phyloP scores from a whole-genome alignment of 2,329 filamentous ascomycete species.

The Diaporthe aspalathi region DNA sequence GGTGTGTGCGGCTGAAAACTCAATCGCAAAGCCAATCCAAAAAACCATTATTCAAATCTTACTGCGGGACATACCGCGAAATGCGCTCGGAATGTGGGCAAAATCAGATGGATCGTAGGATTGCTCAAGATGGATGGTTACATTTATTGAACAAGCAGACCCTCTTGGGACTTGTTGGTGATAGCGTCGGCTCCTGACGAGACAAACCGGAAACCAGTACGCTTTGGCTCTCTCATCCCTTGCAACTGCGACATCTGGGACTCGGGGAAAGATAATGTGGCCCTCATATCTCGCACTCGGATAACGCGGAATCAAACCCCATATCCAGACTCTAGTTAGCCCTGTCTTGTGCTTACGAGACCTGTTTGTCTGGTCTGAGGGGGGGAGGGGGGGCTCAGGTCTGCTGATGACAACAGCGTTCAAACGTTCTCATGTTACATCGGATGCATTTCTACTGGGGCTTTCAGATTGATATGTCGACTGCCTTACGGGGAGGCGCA shows the following conservation, averaged over 20 bases:
- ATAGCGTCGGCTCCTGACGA: neutral
- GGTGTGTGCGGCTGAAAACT: neutral
- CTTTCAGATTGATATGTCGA: neutral
- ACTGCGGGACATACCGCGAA: neutral
- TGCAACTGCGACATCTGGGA: neutral
- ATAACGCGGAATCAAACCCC: neutral
- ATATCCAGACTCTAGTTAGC: neutral
- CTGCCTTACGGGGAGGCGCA: conserved; percentile 26
- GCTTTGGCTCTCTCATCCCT: neutral
- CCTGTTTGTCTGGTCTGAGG: neutral
- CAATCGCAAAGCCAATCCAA: neutral
- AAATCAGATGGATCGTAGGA: neutral
- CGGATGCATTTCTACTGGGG: neutral
- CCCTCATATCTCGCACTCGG: conserved; percentile 11
- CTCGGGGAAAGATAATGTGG: conserved; percentile 2
- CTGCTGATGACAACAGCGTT: neutral
- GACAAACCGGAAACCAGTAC: neutral
- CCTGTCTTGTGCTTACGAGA: neutral
- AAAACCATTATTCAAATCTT: neutral
- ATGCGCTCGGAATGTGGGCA: conserved; percentile 9
- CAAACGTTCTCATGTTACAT: conserved; percentile 16
- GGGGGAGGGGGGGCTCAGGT: neutral
- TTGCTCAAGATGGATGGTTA: neutral
- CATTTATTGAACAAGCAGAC: neutral
- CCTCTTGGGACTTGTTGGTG: neutral